Percentiles rank a stretch among this genome's conserved stretches.
These are phyloP conservation scores for Uromyces viciae-fabae DNA, from an alignment of 1,284 basidiomycete genomes.

Conservation along the genomic window DNA sequence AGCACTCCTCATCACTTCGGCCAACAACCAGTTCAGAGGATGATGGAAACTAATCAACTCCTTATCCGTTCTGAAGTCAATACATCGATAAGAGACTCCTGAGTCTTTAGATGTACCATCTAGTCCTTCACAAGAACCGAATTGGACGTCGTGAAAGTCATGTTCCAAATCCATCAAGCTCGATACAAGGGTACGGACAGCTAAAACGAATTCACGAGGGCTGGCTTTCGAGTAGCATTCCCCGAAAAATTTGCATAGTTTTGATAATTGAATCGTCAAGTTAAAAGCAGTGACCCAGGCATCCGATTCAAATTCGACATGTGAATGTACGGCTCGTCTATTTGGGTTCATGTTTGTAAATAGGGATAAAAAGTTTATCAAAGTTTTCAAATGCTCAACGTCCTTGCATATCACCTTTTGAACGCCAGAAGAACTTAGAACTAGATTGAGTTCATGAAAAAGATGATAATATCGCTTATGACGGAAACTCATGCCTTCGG, in stretches of 20 bases:
- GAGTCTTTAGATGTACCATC: conserved; percentile 3
- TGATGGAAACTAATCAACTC: conserved; percentile 90
- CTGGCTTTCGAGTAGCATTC: conserved; percentile 67
- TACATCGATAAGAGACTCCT: conserved; percentile 51
- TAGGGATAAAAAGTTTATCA: conserved; percentile 67
- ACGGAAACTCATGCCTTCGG: conserved; percentile 79
- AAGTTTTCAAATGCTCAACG: conserved; percentile 62
- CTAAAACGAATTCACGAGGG: conserved; percentile 64
- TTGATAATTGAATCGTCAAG: conserved; percentile 77
- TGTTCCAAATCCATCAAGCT: conserved; percentile 55
- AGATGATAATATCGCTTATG: conserved; percentile 71
- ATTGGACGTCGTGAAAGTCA: conserved; percentile 64
- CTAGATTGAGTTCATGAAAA: conserved; percentile 51
- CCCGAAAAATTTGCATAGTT: conserved; percentile 81
- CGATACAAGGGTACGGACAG: conserved; percentile 66
- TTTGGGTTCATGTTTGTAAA: conserved; percentile 90
- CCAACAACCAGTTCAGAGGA: conserved; percentile 84
- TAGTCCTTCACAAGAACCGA: conserved; percentile 66
- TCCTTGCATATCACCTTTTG: conserved; percentile 56
- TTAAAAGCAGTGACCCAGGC: conserved; percentile 91
- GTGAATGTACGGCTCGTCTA: conserved; percentile 71
- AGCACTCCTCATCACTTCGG: conserved; percentile 72
- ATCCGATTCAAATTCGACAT: conserved; percentile 90
- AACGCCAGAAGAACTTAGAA: conserved; percentile 50
- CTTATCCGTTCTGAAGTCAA: conserved; percentile 41